phyloP scores from a whole-genome alignment of 192 early-diverging fungal genomes.

The Glomus cerebriforme region DNA sequence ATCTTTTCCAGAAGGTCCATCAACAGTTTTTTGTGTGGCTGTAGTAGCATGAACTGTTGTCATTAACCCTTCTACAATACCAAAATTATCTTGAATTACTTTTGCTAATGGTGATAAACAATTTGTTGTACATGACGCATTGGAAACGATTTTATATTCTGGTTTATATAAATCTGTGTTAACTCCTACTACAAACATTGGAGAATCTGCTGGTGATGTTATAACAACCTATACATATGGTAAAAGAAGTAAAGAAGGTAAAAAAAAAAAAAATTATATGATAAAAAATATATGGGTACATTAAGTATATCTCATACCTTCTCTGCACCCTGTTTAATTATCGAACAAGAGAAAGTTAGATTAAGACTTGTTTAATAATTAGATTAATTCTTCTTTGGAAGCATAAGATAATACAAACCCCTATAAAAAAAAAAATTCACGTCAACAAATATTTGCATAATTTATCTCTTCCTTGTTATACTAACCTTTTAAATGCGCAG shows the following conservation, averaged over 20 bases:
- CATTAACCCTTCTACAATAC: constrained; percentile 96
- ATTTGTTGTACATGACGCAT: constrained; percentile 99
- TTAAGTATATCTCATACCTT: not conserved
- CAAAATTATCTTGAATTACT: constrained; percentile 95
- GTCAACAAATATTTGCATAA: no score
- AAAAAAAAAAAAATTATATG: not conserved
- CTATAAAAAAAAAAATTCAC: not conserved
- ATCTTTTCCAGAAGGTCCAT: constrained; percentile 90
- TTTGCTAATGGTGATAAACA: constrained; percentile 97
- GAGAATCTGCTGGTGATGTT: constrained; percentile 92
- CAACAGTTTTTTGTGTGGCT: constrained; percentile 99
- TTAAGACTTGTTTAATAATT: not conserved
- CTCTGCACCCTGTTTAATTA: not conserved
- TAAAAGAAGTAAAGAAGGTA: no score
- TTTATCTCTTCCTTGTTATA: no score
- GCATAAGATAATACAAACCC: not conserved
- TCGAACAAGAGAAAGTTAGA: not conserved
- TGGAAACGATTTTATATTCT: constrained; percentile 85
- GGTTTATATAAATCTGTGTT: constrained; percentile 94
- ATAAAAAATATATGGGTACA: not conserved
- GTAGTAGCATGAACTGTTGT: constrained; percentile 98
- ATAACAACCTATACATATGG: constrained; percentile 83
- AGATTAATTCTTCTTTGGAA: not conserved
- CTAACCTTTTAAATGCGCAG: constrained; percentile 51
- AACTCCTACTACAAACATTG: constrained; percentile 98